A percentile compares a stretch with the other conserved stretches of the same genome.
These are phyloP conservation scores for Drosera spatulata DNA, from an alignment of 179 eudicot species.

Conservation along the genomic window DNA sequence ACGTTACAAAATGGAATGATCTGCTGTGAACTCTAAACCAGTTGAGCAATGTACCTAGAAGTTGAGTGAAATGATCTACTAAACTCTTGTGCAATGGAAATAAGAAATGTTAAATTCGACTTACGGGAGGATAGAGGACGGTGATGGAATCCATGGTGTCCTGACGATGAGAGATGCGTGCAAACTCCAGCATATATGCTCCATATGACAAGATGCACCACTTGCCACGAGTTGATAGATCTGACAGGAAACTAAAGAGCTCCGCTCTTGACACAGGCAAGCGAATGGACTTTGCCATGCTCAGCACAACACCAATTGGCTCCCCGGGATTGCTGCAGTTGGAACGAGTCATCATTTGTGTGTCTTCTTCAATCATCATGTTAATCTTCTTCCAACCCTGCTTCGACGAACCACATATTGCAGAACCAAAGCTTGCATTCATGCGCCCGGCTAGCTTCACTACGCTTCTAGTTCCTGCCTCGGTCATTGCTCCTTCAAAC, in stretches of 20 bases:
- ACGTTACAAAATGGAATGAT: neutral
- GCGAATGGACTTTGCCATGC: slow-evolving; percentile 60
- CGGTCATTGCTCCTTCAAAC: slow-evolving; percentile 16
- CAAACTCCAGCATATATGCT: slow-evolving; percentile 38
- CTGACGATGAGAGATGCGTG: slow-evolving; percentile 39
- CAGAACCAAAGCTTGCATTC: slow-evolving; percentile 42
- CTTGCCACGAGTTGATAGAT: slow-evolving; percentile 39
- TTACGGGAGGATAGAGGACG: slow-evolving; percentile 50
- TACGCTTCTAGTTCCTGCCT: slow-evolving; percentile 39
- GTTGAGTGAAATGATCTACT: neutral
- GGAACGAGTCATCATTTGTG: slow-evolving; percentile 38
- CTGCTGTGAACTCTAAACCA: neutral
- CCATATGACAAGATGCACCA: slow-evolving; percentile 69
- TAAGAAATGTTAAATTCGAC: slow-evolving; percentile 9
- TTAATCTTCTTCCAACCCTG: slow-evolving; percentile 46
- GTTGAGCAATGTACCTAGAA: neutral
- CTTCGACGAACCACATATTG: slow-evolving; percentile 38
- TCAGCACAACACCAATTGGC: slow-evolving; percentile 57
- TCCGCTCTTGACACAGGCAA: slow-evolving; percentile 37
- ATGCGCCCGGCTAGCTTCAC: slow-evolving; percentile 53
- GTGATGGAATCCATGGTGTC: slow-evolving; percentile 38
- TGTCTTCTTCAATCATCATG: slow-evolving; percentile 20
- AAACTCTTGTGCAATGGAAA: neutral
- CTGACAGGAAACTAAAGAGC: slow-evolving; percentile 39
- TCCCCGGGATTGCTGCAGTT: slow-evolving; percentile 42